Evolutionary conservation across 306 rosid species (phyloP).

Genomic region (Castanopsis chinensis): DNA sequence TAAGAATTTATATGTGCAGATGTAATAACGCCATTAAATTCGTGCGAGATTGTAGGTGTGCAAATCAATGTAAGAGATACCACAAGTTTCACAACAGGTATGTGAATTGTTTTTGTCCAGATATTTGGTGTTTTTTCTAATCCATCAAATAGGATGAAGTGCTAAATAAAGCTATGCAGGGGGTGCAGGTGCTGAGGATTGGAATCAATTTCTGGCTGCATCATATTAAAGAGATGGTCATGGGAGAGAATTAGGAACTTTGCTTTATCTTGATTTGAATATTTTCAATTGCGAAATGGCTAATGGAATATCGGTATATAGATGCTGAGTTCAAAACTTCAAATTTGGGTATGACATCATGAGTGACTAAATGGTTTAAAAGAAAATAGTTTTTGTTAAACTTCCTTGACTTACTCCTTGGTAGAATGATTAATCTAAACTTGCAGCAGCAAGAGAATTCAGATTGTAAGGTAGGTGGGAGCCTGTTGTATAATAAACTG

Average conservation of each 20-base stretch:
- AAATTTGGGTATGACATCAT: too few relatives aligned
- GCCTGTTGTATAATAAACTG: neutral
- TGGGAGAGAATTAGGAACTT: neutral
- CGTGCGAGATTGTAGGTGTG: slow-evolving; percentile 46
- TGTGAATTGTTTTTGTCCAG: slow-evolving; percentile 48
- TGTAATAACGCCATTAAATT: slow-evolving; percentile 57
- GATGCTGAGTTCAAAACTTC: neutral
- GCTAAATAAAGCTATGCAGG: neutral
- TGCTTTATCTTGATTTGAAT: neutral
- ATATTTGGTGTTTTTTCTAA: slow-evolving; percentile 45
- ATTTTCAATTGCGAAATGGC: neutral
- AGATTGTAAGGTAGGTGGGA: neutral
- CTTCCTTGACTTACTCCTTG: too few relatives aligned
- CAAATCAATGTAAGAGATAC: slow-evolving; percentile 52
- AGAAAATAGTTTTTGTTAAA: too few relatives aligned
- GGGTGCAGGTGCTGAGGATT: neutral
- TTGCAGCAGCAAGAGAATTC: neutral
- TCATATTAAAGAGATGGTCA: neutral
- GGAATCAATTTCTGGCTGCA: too few relatives aligned
- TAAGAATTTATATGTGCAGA: slow-evolving; percentile 56
- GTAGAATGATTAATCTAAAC: too few relatives aligned
- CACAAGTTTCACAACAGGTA: slow-evolving; percentile 53
- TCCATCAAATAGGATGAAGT: neutral
- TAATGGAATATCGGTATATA: neutral
- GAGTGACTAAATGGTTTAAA: too few relatives aligned